Evolutionary conservation across 768 basidiomycete genomes (phyloP).

Genomic region (Tulasnella sp.): DNA sequence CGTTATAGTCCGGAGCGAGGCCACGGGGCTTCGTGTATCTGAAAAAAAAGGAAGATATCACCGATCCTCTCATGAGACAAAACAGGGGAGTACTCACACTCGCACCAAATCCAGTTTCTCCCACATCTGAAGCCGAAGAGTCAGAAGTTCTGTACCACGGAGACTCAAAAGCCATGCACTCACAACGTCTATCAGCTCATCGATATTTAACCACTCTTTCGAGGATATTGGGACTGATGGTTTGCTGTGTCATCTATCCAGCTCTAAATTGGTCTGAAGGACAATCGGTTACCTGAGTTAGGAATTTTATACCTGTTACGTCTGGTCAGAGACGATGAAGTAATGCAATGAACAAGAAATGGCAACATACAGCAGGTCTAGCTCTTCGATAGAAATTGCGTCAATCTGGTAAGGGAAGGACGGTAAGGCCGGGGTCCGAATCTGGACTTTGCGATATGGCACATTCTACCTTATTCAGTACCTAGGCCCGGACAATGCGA

Average conservation of each 20-base stretch:
- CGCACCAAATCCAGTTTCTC: conserved; percentile 82
- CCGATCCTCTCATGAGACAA: background rate
- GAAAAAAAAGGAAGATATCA: background rate
- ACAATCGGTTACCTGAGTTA: conserved; percentile 31
- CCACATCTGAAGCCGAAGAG: conserved; percentile 58
- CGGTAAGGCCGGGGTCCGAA: background rate
- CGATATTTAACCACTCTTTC: conserved; percentile 90
- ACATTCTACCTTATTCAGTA: conserved; percentile 63
- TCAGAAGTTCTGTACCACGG: background rate
- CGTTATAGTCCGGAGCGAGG: conserved; percentile 74
- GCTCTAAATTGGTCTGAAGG: background rate
- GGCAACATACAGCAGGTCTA: conserved; percentile 65
- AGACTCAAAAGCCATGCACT: background rate
- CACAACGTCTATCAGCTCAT: conserved; percentile 66
- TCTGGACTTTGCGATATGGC: background rate
- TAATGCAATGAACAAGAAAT: background rate
- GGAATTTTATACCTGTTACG: conserved; percentile 77
- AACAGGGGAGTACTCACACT: conserved; percentile 35
- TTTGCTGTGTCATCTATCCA: background rate
- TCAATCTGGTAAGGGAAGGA: conserved; percentile 50
- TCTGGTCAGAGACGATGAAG: background rate
- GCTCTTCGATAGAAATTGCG: conserved; percentile 95
- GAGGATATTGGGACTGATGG: conserved; percentile 75
- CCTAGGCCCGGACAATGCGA: conserved; percentile 30
- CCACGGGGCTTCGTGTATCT: conserved; percentile 88